phyloP scores from a whole-genome alignment of 805 yeast species.

The Saturnispora silvae region DNA sequence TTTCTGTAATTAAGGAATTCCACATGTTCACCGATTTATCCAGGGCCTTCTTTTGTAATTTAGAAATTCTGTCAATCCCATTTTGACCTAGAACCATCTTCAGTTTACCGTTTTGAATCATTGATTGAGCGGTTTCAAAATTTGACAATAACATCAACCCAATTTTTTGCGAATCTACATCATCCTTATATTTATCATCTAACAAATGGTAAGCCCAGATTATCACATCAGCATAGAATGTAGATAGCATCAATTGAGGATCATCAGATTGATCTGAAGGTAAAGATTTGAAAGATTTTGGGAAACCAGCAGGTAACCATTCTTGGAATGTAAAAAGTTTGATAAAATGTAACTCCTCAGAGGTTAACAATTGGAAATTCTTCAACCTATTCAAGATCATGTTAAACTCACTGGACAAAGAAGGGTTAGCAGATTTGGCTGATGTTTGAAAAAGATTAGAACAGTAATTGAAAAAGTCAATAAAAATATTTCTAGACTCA shows the following conservation, averaged over 20 bases:
- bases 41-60: constrained; percentile 62
- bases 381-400: constrained; percentile 55
- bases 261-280: constrained; percentile 27
- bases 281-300: constrained; percentile 41
- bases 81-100: constrained; percentile 42
- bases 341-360: constrained; percentile 42
- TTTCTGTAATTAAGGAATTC: constrained; percentile 65
- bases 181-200: constrained; percentile 44
- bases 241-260: constrained; percentile 44
- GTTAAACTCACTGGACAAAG: constrained; percentile 28
- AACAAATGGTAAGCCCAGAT: constrained; percentile 61
- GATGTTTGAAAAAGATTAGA: constrained; percentile 18
- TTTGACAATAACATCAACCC: constrained; percentile 69
- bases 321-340: constrained; percentile 45
- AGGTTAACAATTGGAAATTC: constrained; percentile 50
- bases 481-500: constrained; percentile 28
- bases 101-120: constrained; percentile 39
- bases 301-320: constrained; percentile 63
- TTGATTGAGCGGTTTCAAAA: constrained; percentile 62
- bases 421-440: background rate
- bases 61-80: constrained; percentile 55
- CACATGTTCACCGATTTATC: constrained; percentile 67
- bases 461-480: constrained; percentile 43
- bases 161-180: constrained; percentile 35
- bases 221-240: constrained; percentile 66